Percentiles rank a stretch among this genome's conserved stretches.
phyloP scores from a whole-genome alignment of 305 asterid genomes.

The Fraxinus ornus region DNA sequence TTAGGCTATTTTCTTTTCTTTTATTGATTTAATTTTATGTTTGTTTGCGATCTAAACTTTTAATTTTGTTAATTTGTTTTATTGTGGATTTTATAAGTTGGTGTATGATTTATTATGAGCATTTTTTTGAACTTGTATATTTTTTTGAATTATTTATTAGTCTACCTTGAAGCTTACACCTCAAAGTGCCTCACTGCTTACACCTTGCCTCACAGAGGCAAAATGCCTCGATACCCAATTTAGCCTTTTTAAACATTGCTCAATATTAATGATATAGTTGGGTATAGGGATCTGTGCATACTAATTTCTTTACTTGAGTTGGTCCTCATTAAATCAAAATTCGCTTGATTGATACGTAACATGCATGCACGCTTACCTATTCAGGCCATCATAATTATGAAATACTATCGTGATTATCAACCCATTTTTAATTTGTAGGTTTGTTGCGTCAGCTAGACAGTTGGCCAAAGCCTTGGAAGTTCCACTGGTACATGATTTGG shows the following conservation, averaged over 20 bases:
- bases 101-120: background rate
- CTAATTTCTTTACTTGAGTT: background rate
- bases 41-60: background rate
- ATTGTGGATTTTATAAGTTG: background rate
- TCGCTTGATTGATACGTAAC: background rate
- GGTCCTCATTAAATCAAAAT: background rate
- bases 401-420: background rate
- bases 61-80: background rate
- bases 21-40: background rate
- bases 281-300: background rate
- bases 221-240: background rate
- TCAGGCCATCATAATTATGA: background rate
- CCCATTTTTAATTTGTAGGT: conserved; percentile 16
- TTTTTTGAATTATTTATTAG: background rate
- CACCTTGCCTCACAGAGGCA: background rate
- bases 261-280: background rate
- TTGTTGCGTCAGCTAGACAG: conserved; percentile 25
- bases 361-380: background rate
- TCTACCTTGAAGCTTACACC: background rate
- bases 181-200: background rate
- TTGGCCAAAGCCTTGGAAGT: conserved; percentile 28
- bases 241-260: background rate
- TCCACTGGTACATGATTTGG: conserved; percentile 28
- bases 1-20: background rate
- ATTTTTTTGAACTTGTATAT: background rate